Conservation (phyloP, 192 early-diverging fungal species). For the Dissophora ornata region DNA sequence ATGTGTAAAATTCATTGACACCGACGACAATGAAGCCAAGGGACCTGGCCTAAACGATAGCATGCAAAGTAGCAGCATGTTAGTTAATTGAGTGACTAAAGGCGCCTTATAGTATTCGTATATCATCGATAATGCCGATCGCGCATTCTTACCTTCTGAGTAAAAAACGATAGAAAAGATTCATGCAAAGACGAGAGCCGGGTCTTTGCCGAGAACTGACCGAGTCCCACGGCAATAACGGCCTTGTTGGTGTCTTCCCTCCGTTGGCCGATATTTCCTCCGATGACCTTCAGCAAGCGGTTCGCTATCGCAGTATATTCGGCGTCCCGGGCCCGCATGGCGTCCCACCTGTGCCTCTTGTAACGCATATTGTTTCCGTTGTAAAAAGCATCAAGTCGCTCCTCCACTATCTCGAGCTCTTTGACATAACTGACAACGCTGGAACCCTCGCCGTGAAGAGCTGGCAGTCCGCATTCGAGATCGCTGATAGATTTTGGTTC, state of each 20-base stretch:
- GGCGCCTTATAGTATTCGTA: too few species aligned
- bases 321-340: not conserved
- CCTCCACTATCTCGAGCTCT: not conserved
- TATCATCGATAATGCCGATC: too few species aligned
- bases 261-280: not conserved
- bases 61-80: too few species aligned
- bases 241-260: not conserved
- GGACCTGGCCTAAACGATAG: too few species aligned
- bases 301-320: not conserved
- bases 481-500: not conserved
- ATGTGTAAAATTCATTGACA: constrained; percentile 30
- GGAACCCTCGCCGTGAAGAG: constrained; percentile 4
- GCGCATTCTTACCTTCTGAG: too few species aligned
- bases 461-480: constrained; percentile 4
- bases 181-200: not conserved
- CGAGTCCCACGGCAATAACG: not conserved
- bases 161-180: not conserved
- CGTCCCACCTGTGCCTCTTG: constrained; percentile 15
- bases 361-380: constrained; percentile 5
- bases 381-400: not conserved
- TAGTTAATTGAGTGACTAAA: too few species aligned
- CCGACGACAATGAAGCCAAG: constrained; percentile 6
- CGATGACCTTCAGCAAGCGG: not conserved
- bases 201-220: not conserved
- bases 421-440: not conserved